phyloP scores from a whole-genome alignment of 108 stramenopile species.

The Skeletonema potamos region DNA sequence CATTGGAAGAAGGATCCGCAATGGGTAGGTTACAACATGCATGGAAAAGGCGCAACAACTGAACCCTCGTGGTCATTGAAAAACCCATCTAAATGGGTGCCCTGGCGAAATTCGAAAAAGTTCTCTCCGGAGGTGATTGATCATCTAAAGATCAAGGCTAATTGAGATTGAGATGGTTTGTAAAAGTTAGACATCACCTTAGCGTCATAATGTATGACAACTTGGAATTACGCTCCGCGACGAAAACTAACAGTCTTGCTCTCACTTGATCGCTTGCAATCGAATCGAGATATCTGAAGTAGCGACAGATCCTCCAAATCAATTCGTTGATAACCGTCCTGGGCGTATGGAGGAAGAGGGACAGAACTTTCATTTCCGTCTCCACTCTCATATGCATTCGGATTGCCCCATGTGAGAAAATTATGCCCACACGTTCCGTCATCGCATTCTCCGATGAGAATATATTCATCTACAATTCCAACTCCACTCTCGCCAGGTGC shows the following conservation, averaged over 20 bases:
- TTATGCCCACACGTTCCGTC: conserved; percentile 82
- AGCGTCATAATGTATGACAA: too few species aligned
- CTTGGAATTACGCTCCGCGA: background rate
- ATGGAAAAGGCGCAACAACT: conserved; percentile 11
- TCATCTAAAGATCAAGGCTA: conserved; percentile 26
- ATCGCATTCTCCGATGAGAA: conserved; percentile 83
- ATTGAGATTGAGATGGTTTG: conserved; percentile 5
- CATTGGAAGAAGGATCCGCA: conserved; percentile 50
- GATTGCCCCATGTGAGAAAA: conserved; percentile 84
- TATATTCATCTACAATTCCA: conserved; percentile 69
- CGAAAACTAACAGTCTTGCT: conserved; percentile 81
- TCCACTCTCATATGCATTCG: conserved; percentile 25
- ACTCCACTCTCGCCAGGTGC: background rate
- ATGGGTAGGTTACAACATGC: conserved; percentile 37
- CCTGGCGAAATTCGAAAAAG: conserved; percentile 27
- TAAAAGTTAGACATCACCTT: too few species aligned
- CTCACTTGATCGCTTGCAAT: conserved; percentile 55
- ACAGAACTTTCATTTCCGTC: conserved; percentile 5
- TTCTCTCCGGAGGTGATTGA: conserved; percentile 50
- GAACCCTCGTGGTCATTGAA: conserved; percentile 48
- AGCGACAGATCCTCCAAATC: conserved; percentile 57
- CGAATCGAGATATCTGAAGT: conserved; percentile 77
- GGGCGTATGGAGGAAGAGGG: conserved; percentile 34
- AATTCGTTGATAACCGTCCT: conserved; percentile 67
- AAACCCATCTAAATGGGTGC: conserved; percentile 56